These are phyloP conservation scores for Mycena haematopus DNA, from an alignment of 768 basidiomycete genomes.

Conservation along the genomic window DNA sequence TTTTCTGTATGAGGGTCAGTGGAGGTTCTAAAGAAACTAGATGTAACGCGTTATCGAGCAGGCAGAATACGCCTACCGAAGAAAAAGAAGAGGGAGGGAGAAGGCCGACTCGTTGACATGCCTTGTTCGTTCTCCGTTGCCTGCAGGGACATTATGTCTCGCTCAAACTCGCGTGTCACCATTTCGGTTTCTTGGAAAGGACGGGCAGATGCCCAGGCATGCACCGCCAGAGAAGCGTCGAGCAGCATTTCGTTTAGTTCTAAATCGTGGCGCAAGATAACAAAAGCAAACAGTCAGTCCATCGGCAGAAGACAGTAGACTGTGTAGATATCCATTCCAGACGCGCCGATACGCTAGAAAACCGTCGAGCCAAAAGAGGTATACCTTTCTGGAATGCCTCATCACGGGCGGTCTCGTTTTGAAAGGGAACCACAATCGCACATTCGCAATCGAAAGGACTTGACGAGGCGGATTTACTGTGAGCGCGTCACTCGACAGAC, in stretches of 20 bases:
- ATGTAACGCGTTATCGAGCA: background rate
- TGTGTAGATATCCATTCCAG: background rate
- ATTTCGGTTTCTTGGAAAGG: slow-evolving; percentile 39
- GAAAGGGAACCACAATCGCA: slow-evolving; percentile 41
- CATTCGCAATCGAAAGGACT: slow-evolving; percentile 38
- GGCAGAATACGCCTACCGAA: slow-evolving; percentile 24
- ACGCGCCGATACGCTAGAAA: background rate
- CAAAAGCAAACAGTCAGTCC: slow-evolving; percentile 13
- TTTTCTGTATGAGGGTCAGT: slow-evolving; percentile 33
- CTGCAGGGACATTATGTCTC: slow-evolving; percentile 36
- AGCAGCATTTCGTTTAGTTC: slow-evolving; percentile 42
- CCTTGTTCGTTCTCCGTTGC: slow-evolving; percentile 44
- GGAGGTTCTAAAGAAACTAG: background rate
- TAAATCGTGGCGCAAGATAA: slow-evolving; percentile 24
- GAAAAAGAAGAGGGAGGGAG: slow-evolving; percentile 11
- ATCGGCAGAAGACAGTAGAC: background rate
- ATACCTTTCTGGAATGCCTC: slow-evolving; percentile 38
- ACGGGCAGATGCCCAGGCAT: slow-evolving; percentile 45
- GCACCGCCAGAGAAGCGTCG: slow-evolving; percentile 41
- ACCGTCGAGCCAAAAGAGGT: slow-evolving; percentile 9
- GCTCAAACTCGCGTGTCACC: slow-evolving; percentile 36
- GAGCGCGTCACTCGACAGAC: no score
- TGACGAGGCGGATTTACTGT: no score
- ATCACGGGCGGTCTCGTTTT: slow-evolving; percentile 41
- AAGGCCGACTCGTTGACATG: slow-evolving; percentile 33